Evolutionary conservation across 2,329 filamentous ascomycete species (phyloP), one percentile per base, ranked within the genome.

Genomic region (Diaporthe helianthi): DNA sequence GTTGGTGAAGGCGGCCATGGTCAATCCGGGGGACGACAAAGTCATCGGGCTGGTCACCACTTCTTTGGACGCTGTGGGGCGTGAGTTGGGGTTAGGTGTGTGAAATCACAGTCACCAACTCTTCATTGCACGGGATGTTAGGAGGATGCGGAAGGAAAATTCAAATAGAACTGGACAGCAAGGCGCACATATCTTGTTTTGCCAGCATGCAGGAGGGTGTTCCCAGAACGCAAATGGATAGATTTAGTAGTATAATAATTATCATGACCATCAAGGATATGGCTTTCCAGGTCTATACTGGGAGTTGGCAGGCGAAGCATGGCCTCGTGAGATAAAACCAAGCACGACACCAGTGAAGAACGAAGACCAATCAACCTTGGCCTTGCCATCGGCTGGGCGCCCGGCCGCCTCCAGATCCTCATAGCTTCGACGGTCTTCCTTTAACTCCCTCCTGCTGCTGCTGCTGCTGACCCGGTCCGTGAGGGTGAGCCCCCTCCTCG

Each of bases 31-130:
- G 3, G 91, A 94, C 76, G 85, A 84, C 47, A 85, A 87, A 75
- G 84, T 92, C 7, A 77, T 88, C 71, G 80, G 80, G 47, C 80
- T 90, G 71, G 78, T 93, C 12, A 83, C 85, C 12, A 85, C 85
- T 74, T 88, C 89, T 15, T 78, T 93, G 71, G 85, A 89, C 64
- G 86, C 87, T 36, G 85, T 93, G 31, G 89, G 90, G 0, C 80
- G 79, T 33, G 88, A 90, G 76, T 77, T 88, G 73, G 83, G 84
- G n/a, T 71, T 80, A 36, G 67, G 67, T 29, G 63, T 64, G 33
- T 63, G n/a, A 47, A 24, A n/a, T 33, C n/a, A 19, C 29, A 66
- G n/a, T 6, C 4, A 7, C 10, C 3, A 15, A n/a, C 1, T 24
- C 44, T 63, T 24, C 2, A 17, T 26, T 10, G 29, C 58, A 49